Evolutionary conservation across 139 green algal genomes (phyloP), one percentile per base, ranked within the genome.

Genomic region (Chlamydomonas schloesseri): DNA sequence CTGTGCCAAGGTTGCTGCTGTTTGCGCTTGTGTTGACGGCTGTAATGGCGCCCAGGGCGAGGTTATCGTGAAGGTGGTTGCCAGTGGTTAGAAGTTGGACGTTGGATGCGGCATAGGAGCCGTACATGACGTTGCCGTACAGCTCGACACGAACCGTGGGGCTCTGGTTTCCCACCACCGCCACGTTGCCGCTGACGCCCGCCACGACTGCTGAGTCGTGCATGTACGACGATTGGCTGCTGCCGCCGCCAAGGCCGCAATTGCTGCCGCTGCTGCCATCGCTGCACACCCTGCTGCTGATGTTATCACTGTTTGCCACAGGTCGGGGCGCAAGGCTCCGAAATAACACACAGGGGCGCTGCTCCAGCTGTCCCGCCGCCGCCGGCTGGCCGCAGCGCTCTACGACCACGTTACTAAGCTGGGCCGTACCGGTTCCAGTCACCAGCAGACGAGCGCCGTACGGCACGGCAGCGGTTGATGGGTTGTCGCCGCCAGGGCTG

Each of bases 81-180:
- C 74, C 84, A 4, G 28, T 34, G 50, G 46, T 74, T 6, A 37
- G 13, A 9, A 90, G 28, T 24, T 72, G 26, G 69, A 94, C 88
- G 26, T 87, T 90, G n/a, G 50, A 50, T 0, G 31, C 29, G 73
- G 91, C 91, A 53, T 88, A 93, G 24, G 57, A 79, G 24, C 89
- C 86, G 53, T 83, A 88, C 9, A 93, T n/a, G 24, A 92, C 88
- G 71, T 89, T 82, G 58, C 53, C 55, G 74, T 53, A 28, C 33
- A 70, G 18, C 13, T 15, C 47, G 2, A 71, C 42, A 13, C 71
- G 33, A 15, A 11, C 28, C 11, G 31, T 24, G 1, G 68, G 37
- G 65, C 14, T 13, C 15, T 10, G 62, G 15, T 46, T 33, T 1
- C 33, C 24, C 17, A 13, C 14, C 5, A 82, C 58, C 21, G 37